A percentile compares a stretch with the other conserved stretches of the same genome.
These are phyloP conservation scores for Blastobotrys indianensis DNA, from an alignment of 1,139 yeast genomes.

Conservation along the genomic window DNA sequence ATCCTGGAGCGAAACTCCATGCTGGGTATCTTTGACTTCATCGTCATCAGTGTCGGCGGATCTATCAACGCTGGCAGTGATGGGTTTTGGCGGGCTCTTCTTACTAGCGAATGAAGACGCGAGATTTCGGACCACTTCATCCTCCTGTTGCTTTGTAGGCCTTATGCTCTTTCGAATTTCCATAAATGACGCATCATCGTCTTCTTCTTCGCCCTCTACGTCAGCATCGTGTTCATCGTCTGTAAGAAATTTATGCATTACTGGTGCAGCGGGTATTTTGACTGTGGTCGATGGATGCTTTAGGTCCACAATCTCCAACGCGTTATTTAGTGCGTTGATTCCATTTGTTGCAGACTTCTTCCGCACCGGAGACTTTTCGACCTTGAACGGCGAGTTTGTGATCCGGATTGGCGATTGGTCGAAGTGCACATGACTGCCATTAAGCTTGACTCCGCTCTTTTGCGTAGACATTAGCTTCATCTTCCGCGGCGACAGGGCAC, in stretches of 20 bases:
- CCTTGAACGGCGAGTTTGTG: slow-evolving; percentile 1
- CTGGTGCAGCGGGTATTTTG: too few relatives aligned
- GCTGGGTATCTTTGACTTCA: background rate
- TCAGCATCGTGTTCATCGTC: background rate
- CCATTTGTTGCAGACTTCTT: slow-evolving; percentile 1
- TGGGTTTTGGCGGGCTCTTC: too few relatives aligned
- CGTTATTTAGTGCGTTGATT: background rate
- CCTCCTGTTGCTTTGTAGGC: background rate
- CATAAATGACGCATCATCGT: slow-evolving; percentile 1
- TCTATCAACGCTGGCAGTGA: too few relatives aligned
- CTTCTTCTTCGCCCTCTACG: background rate
- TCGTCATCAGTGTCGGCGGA: background rate
- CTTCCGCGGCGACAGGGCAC: slow-evolving; percentile 32
- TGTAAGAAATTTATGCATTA: background rate
- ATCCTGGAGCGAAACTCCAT: background rate
- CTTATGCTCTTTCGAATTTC: background rate
- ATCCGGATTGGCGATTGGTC: slow-evolving; percentile 5
- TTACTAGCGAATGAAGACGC: too few relatives aligned
- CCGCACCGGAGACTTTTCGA: slow-evolving; percentile 1
- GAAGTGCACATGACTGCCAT: slow-evolving; percentile 15
- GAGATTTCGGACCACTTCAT: background rate
- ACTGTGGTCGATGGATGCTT: background rate
- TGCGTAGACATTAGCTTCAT: slow-evolving; percentile 23
- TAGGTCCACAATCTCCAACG: background rate
- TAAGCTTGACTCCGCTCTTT: slow-evolving; percentile 8